phyloP scores from a whole-genome alignment of 176 grass and related monocot species.

The Cocos nucifera region DNA sequence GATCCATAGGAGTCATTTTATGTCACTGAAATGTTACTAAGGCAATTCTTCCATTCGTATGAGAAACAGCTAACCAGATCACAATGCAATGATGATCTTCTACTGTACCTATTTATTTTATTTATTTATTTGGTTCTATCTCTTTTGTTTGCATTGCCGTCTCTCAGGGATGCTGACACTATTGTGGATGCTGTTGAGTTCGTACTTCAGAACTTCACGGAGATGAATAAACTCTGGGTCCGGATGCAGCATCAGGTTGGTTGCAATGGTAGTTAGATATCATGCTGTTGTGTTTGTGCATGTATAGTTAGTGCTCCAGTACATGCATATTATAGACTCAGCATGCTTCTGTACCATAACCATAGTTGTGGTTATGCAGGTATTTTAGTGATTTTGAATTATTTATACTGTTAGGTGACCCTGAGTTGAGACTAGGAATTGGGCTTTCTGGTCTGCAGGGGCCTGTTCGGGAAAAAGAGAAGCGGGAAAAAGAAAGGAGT shows the following conservation, averaged over 20 bases:
- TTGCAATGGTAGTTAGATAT: conserved; percentile 8
- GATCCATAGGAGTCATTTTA: no score
- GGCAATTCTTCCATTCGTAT: no score
- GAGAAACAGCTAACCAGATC: no score
- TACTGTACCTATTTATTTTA: no score
- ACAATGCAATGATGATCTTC: background rate
- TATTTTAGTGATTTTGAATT: conserved; percentile 9
- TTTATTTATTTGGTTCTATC: no score
- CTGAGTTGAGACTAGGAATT: conserved; percentile 25
- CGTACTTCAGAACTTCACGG: conserved; percentile 98
- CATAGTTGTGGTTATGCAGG: conserved; percentile 7
- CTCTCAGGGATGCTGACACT: conserved; percentile 60
- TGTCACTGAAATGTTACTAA: no score
- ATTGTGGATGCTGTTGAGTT: conserved; percentile 93
- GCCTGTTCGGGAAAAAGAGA: conserved; percentile 79
- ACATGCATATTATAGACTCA: conserved; percentile 6
- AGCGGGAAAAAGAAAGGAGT: conserved; percentile 80
- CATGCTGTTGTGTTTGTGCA: conserved; percentile 9
- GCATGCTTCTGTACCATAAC: conserved; percentile 11
- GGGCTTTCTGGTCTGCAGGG: conserved; percentile 59
- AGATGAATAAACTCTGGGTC: conserved; percentile 99
- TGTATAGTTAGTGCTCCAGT: conserved; percentile 5
- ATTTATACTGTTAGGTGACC: conserved; percentile 14
- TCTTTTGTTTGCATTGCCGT: no score
- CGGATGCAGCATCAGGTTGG: conserved; percentile 97